phyloP scores from a whole-genome alignment of 192 early-diverging fungal genomes.

The Linnemannia zychae region DNA sequence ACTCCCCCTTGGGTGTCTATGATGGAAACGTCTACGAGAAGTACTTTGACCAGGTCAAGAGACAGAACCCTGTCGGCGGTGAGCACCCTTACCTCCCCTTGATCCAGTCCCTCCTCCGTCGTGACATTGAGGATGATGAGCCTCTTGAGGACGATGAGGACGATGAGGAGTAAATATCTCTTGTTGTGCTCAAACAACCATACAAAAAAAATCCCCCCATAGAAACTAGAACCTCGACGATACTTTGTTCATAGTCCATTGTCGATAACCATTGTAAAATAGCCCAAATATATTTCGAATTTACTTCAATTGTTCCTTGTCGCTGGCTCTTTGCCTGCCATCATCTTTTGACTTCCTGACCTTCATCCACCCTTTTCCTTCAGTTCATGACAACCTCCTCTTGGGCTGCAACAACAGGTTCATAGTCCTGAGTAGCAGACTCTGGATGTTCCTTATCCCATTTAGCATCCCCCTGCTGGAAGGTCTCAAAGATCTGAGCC shows the following conservation, averaged over 20 bases:
- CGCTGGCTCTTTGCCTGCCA: neutral
- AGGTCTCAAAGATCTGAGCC: neutral
- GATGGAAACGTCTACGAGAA: slow-evolving; percentile 89
- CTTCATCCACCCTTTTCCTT: too few relatives aligned
- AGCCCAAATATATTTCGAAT: neutral
- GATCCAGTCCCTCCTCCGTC: slow-evolving; percentile 83
- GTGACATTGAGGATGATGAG: slow-evolving; percentile 65
- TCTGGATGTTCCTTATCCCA: neutral
- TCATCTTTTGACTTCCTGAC: neutral
- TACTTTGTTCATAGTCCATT: slow-evolving; percentile 8
- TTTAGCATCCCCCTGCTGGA: neutral
- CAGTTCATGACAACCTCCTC: neutral
- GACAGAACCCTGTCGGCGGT: slow-evolving; percentile 73
- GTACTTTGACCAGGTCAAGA: slow-evolving; percentile 89
- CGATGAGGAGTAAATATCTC: slow-evolving; percentile 57
- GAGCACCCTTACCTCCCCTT: slow-evolving; percentile 85
- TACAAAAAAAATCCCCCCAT: slow-evolving; percentile 9
- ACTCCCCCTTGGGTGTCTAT: slow-evolving; percentile 88
- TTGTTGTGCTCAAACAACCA: neutral
- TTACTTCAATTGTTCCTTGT: neutral
- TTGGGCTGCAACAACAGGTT: neutral
- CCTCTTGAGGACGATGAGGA: slow-evolving; percentile 78
- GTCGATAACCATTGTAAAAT: slow-evolving; percentile 18
- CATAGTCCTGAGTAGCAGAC: neutral
- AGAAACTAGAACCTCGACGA: neutral